Base-by-base conservation (phyloP, 2,329 filamentous ascomycete species). In the Alternaria gaisen region DNA sequence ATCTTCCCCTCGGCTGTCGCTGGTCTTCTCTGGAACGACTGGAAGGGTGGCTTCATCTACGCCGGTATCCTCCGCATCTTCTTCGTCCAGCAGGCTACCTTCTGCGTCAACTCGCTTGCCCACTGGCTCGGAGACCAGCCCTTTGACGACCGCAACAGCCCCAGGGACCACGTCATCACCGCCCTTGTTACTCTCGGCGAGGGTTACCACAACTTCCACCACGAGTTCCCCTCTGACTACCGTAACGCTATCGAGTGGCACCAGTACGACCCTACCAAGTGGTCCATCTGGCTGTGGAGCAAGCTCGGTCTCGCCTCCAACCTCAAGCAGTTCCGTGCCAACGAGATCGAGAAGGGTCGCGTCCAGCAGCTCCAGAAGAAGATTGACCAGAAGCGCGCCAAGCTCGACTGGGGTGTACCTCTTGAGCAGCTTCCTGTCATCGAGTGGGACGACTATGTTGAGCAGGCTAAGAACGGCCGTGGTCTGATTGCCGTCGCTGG, bases 91-190 rank as follows among this genome's bases (percentile, higher is more conserved):
- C 83, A 85, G 73, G 82, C 82, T 48, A 84, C 83, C 46, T 85
- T 85, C 80, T 84, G 83, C 61, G 82, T 85, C 77, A 85, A 85
- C 78, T 84, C 83, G 9, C 80, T 85, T 51, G 83, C 83, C 44
- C 83, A 85, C 72, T 85, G 82, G 82, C 80, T 85, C 58, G 83
- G 83, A 30, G 79, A 81, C 61, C 79, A 81, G 72, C 79, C 79
- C 34, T 81, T 81, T 59, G 79, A 81, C 61, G 79, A 81, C 74
- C 78, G 79, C 67, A 81, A 81, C 74, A 78, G 74, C 65, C 79
- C 79, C 30, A 74, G 79, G 63, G 79, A 81, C 55, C 79, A 80
- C 69, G 75, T 81, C 68, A 73, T 81, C 63, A 81, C 79, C 44
- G 79, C 79, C 22, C 66, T 81, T 20, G 77, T 80, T 58, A 81